These are phyloP conservation scores for Lathyrus sativus DNA, from an alignment of 306 rosid genomes.

Conservation along the genomic window DNA sequence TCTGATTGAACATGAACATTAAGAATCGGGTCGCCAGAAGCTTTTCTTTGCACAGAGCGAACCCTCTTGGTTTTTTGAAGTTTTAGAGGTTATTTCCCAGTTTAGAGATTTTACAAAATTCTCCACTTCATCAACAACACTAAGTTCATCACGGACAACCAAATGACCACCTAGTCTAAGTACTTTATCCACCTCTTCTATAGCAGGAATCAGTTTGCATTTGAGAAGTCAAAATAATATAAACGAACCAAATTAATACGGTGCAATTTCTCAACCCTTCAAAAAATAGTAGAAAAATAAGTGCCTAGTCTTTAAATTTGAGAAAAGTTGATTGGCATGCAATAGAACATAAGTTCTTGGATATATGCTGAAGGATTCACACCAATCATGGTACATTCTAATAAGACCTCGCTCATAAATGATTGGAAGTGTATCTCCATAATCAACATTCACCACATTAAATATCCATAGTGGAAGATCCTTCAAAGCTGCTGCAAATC, in stretches of 20 bases:
- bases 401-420: too few species aligned
- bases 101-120: conserved; percentile 70
- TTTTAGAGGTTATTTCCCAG: conserved; percentile 80
- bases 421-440: too few species aligned
- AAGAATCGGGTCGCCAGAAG: conserved; percentile 60
- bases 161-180: conserved; percentile 82
- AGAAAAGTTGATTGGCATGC: conserved; percentile 87
- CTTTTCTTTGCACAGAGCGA: conserved; percentile 80
- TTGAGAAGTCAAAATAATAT: conserved; percentile 46
- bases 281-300: neutral
- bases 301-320: too few species aligned
- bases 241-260: neutral
- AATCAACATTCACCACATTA: too few species aligned
- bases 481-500: too few species aligned
- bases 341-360: conserved; percentile 84
- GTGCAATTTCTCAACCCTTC: too few species aligned
- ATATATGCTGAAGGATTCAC: conserved; percentile 92
- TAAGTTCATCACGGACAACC: too few species aligned
- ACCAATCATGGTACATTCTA: conserved; percentile 95
- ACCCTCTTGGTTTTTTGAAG: conserved; percentile 67
- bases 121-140: conserved; percentile 65
- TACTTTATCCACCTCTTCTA: conserved; percentile 89
- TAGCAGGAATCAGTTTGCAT: conserved; percentile 70
- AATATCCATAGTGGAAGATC: too few species aligned
- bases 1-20: too few species aligned